phyloP scores from a whole-genome alignment of 2,329 filamentous ascomycete species.

The Aspergillus texensis region DNA sequence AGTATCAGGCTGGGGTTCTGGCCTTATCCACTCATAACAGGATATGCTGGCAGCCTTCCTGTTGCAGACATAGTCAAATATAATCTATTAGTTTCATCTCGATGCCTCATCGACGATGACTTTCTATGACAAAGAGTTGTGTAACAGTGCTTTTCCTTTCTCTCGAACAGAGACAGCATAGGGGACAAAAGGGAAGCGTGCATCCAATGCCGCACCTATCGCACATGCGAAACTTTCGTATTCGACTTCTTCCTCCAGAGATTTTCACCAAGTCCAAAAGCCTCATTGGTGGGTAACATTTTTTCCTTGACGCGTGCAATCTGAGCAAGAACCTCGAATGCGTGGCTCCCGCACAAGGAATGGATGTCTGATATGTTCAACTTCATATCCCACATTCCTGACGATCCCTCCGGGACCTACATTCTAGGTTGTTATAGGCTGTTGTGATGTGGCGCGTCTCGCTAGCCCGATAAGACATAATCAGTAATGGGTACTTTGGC shows the following conservation, averaged over 20 bases:
- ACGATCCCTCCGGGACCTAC: constrained; percentile 24
- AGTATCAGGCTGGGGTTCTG: constrained; percentile 45
- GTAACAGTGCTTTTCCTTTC: constrained; percentile 50
- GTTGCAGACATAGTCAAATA: constrained; percentile 46
- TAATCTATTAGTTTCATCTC: constrained; percentile 49
- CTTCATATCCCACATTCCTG: constrained; percentile 27
- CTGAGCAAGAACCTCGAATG: constrained; percentile 38
- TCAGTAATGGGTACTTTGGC: no score
- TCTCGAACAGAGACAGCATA: constrained; percentile 53
- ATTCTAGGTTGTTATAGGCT: constrained; percentile 28
- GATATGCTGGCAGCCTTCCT: constrained; percentile 51
- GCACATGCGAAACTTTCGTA: constrained; percentile 45
- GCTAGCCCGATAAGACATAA: not conserved
- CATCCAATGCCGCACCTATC: constrained; percentile 21
- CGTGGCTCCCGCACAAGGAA: constrained; percentile 38
- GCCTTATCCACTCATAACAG: constrained; percentile 57
- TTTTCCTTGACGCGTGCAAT: constrained; percentile 51
- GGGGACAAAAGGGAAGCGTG: constrained; percentile 37
- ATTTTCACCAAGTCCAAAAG: constrained; percentile 51
- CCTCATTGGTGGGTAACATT: constrained; percentile 54
- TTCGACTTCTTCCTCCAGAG: constrained; percentile 53
- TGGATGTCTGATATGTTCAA: constrained; percentile 40
- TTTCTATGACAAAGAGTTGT: constrained; percentile 54
- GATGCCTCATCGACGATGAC: constrained; percentile 51
- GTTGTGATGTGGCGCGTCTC: constrained; percentile 19